These are phyloP conservation scores for Scheffersomyces quercinus DNA, from an alignment of 1,139 yeast species.

Conservation along the genomic window DNA sequence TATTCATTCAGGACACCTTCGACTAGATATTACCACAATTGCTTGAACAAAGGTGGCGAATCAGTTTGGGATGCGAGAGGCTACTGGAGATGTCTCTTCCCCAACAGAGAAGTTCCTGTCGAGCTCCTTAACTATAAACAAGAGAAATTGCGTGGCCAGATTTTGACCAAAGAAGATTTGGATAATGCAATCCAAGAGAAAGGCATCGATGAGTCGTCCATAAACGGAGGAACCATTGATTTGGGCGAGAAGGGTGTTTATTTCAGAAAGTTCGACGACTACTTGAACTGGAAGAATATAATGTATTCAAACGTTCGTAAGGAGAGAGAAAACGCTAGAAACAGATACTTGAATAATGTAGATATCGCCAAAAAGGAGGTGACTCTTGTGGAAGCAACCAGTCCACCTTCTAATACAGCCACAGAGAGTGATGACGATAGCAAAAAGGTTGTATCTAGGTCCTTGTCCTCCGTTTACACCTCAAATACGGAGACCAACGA, in stretches of 20 bases:
- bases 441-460: constrained; percentile 50
- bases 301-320: constrained; percentile 47
- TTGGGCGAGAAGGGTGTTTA: constrained; percentile 41
- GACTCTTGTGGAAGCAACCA: neutral
- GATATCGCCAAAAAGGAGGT: neutral
- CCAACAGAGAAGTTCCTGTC: constrained; percentile 48
- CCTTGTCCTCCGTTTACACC: constrained; percentile 45
- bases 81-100: constrained; percentile 86
- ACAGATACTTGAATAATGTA: neutral
- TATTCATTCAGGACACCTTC: constrained; percentile 66
- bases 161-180: constrained; percentile 55
- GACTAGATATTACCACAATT: constrained; percentile 57
- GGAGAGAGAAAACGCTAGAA: constrained; percentile 21
- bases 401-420: too few relatives aligned
- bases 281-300: constrained; percentile 64
- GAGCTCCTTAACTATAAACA: constrained; percentile 32
- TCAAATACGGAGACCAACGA: constrained; percentile 55
- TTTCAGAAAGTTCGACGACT: constrained; percentile 65
- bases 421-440: constrained; percentile 10
- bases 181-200: constrained; percentile 20
- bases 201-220: constrained; percentile 4
- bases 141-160: constrained; percentile 24
- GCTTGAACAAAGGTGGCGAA: constrained; percentile 63
- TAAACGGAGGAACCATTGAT: constrained; percentile 27
- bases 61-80: constrained; percentile 81